Evolutionary conservation across 1,284 basidiomycete genomes (phyloP).

Genomic region (Rhodotorula sp.): DNA sequence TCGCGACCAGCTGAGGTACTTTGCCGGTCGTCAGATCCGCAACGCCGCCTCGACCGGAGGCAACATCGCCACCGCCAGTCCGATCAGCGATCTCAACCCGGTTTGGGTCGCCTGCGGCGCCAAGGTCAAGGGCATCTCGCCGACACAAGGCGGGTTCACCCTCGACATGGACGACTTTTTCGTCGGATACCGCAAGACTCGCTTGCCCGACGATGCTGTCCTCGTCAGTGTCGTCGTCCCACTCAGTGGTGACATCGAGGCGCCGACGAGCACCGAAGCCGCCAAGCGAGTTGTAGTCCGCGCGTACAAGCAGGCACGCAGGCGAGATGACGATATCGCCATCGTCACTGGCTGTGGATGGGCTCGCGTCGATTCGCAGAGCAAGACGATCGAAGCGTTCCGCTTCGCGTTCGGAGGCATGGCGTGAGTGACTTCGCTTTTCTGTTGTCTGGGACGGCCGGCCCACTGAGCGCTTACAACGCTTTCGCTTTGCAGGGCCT

Average conservation of each 20-base stretch:
- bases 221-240: slow-evolving; percentile 45
- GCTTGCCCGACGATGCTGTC: slow-evolving; percentile 46
- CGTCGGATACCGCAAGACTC: slow-evolving; percentile 49
- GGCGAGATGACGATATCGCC: slow-evolving; percentile 51
- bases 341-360: slow-evolving; percentile 47
- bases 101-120: slow-evolving; percentile 49
- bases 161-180: slow-evolving; percentile 45
- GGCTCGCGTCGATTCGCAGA: not conserved
- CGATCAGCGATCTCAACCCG: slow-evolving; percentile 51
- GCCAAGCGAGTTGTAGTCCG: slow-evolving; percentile 34
- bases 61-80: slow-evolving; percentile 50
- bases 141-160: slow-evolving; percentile 34
- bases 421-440: slow-evolving; percentile 45
- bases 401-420: slow-evolving; percentile 50
- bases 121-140: slow-evolving; percentile 25
- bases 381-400: slow-evolving; percentile 38
- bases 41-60: slow-evolving; percentile 49
- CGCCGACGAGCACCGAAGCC: slow-evolving; percentile 26
- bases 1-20: slow-evolving; percentile 45
- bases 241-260: slow-evolving; percentile 9
- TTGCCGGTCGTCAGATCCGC: slow-evolving; percentile 49
- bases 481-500: slow-evolving; percentile 2
- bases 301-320: slow-evolving; percentile 50
- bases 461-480: not conserved
- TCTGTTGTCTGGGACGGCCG: not conserved